Percentiles rank a stretch among this genome's conserved stretches.
phyloP scores from a whole-genome alignment of 306 rosid species.

The Medicago ruthenica region DNA sequence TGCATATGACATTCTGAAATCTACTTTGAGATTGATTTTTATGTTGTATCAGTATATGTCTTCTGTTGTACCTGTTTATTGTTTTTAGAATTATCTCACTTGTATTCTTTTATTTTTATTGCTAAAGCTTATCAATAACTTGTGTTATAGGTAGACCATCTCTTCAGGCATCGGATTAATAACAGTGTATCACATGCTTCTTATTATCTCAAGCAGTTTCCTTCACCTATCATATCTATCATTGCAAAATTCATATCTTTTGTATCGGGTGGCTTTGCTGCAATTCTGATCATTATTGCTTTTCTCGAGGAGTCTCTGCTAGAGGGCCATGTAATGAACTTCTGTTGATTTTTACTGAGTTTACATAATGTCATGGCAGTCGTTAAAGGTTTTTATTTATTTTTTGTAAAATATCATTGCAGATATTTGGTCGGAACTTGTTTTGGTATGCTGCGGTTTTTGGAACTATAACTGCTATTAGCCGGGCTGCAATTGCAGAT shows the following conservation, averaged over 20 bases:
- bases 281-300: constrained; percentile 84
- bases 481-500: constrained; percentile 71
- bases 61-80: constrained; percentile 16
- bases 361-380: constrained; percentile 21
- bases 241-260: constrained; percentile 89
- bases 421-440: constrained; percentile 96
- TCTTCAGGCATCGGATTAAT: constrained; percentile 89
- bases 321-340: constrained; percentile 85
- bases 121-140: constrained; percentile 32
- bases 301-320: constrained; percentile 92
- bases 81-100: not conserved
- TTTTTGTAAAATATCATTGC: constrained; percentile 29
- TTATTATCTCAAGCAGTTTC: constrained; percentile 85
- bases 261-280: constrained; percentile 95
- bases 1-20: constrained; percentile 25
- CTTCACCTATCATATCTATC: constrained; percentile 84
- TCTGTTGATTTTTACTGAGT: constrained; percentile 22
- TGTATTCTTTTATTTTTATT: constrained; percentile 22
- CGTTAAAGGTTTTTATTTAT: not conserved
- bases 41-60: constrained; percentile 21
- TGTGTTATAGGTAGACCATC: constrained; percentile 82
- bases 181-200: constrained; percentile 85
- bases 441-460: constrained; percentile 96
- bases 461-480: constrained; percentile 86
- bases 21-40: not conserved